Base-by-base conservation (phyloP, 176 grass and related monocot genomes). In the Rhynchospora pubera region DNA sequence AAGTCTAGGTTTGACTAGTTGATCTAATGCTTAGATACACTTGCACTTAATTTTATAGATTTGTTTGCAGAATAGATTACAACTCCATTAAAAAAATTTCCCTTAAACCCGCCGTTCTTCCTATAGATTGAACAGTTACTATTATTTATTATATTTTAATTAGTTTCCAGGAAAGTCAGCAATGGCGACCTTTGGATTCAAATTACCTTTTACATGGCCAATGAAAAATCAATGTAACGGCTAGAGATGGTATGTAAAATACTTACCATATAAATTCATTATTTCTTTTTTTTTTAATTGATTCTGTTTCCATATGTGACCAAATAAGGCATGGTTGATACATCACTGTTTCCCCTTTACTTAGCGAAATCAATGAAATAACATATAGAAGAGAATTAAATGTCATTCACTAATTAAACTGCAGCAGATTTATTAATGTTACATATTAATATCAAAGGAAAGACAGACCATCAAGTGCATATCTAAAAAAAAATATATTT, bases 331-430 rank as follows among this genome's bases (percentile, higher is more conserved):
- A 7, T 18, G 16, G 48, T 56, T 78, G 48, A 8, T 57, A 78
- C 56, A 12, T 51, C 6, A 24, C 23, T 32, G 51, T 57, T 55
- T 78, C 74, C 19, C 2, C 9, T 39, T 39, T 39, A 39, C 53
- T 57, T 57, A 57, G 11, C 53, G 32, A 39, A 39, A 39, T 55
- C 12, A 34, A 77, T 30, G 26, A 7, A 55, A 53, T 55, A 55
- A 78, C 57, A 77, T 77, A 78, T 78, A 78, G 28, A 55, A 78
- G 5, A 57, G 12, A 46, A 80, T 80, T 62, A 44, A 2, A 80
- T 62, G 52, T 24, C 76, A 44, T 80, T 21, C 67, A 73, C 44
- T 50, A 23, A 48, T 73, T 24, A 48, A 73, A 73, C 19, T 50
- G 44, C 68, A 50, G 45, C 34, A 39, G 34, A 39, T 39, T 39